Evolutionary conservation across 2,329 filamentous ascomycete species (phyloP).

Genomic region (Sporothrix brunneoviolacea): DNA sequence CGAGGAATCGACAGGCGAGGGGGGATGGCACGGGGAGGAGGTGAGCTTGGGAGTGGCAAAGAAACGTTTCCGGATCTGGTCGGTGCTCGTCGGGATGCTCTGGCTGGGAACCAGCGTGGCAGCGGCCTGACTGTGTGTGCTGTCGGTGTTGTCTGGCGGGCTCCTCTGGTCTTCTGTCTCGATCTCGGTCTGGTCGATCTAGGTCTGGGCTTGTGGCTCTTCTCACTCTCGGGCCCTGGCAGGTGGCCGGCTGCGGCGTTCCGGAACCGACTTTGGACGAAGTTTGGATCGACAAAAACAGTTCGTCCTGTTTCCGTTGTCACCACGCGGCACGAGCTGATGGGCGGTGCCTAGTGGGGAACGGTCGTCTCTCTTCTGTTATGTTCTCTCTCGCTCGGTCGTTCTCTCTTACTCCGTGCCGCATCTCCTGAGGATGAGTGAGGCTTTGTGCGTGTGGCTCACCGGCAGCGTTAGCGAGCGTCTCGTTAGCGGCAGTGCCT

Average conservation of each 20-base stretch:
- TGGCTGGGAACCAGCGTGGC: background rate
- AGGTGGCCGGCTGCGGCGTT: background rate
- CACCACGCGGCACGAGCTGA: background rate
- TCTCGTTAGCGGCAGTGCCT: conserved; percentile 4
- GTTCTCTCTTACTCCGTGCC: background rate
- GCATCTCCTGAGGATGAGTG: conserved; percentile 1
- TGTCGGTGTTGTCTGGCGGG: background rate
- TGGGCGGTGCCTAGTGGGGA: no score
- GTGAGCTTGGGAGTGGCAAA: conserved; percentile 1
- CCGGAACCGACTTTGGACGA: conserved; percentile 1
- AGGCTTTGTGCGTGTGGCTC: background rate
- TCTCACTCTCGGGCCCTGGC: background rate
- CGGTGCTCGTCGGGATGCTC: background rate
- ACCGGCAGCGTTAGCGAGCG: conserved; percentile 1
- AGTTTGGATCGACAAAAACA: background rate
- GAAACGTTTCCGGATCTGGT: conserved; percentile 8
- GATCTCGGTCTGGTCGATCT: no score
- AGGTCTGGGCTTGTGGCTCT: no score
- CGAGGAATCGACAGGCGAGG: background rate
- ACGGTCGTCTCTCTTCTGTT: background rate
- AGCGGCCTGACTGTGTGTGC: conserved; percentile 1
- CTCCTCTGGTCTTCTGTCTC: background rate
- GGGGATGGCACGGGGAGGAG: background rate
- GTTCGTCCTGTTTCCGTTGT: background rate
- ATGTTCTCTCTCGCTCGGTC: background rate